Conservation (phyloP, 2,329 filamentous ascomycete species). For the Fusarium poae region DNA sequence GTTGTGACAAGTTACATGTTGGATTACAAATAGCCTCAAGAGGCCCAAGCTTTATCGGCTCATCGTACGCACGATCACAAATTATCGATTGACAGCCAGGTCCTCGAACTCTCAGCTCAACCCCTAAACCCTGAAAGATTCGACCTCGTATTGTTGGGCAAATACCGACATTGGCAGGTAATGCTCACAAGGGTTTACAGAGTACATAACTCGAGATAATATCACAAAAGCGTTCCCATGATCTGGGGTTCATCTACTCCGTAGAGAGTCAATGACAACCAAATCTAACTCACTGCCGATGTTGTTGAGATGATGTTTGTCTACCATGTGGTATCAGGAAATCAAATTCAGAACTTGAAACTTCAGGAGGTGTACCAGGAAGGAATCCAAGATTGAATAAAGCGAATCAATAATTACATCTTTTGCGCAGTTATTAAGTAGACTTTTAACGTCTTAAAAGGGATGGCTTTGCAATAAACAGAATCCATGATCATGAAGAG, state of each 20-base stretch:
- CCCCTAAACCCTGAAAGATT: background rate
- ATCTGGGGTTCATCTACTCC: background rate
- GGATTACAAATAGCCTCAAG: conserved; percentile 10
- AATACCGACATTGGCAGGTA: background rate
- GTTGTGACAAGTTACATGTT: conserved; percentile 18
- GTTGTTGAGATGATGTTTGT: background rate
- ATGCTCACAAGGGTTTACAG: background rate
- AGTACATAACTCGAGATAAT: background rate
- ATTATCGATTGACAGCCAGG: conserved; percentile 1
- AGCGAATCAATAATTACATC: background rate
- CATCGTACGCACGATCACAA: conserved; percentile 12
- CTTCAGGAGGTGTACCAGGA: background rate
- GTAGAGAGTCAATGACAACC: background rate
- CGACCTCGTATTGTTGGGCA: background rate
- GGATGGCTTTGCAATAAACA: background rate
- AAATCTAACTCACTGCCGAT: background rate
- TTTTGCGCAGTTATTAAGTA: background rate
- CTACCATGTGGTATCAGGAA: too few relatives aligned
- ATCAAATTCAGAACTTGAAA: background rate
- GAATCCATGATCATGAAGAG: background rate
- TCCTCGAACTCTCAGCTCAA: background rate
- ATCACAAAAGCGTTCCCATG: background rate
- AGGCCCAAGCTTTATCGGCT: conserved; percentile 32
- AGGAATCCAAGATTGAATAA: background rate
- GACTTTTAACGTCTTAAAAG: background rate